Evolutionary conservation across 306 rosid genomes (phyloP), one percentile per base, ranked within the genome.

Genomic region (Cicer cuneatum): DNA sequence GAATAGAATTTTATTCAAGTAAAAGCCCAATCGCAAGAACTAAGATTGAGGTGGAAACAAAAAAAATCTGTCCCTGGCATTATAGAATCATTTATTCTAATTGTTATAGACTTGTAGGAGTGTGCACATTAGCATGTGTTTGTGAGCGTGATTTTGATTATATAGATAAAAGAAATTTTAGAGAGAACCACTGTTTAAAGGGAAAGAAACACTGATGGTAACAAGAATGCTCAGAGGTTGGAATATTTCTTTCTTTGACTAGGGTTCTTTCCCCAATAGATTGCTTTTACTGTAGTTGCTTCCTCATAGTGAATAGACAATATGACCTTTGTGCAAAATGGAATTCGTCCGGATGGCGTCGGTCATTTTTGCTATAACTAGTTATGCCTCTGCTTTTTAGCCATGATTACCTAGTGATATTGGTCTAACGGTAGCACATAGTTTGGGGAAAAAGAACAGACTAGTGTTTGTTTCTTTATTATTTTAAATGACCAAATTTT

Each of bases 221-320:
- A 29, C 4, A 4, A 29, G 35, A 29, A 29, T 4, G 35, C 35
- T 41, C 15, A 10, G 42, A 41, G 21, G 45, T 40, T 41, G 54
- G 19, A 42, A 57, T 71, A 10, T 21, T 40, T 56, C 48, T 63
- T 64, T 56, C 48, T 63, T 64, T 35, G 69, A 64, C 67, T 15
- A 41, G 51, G 66, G 13, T 35, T 71, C 75, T 72, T 13, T 11
- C 11, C 13, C 58, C 37, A 21, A 35, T 48, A 37, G 41, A 49
- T 74, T 48, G 14, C 52, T 62, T 62, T 39, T 43, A 16, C 40
- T 63, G 72, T 13, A 38, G 18, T 49, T 13, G n/a, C 15, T 74
- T 62, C 43, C 16, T 38, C 63, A 8, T 49, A 69, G 14, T 52
- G 61, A 16, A 13, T 62, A 9, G 21, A 12, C 41, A 18, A 58